Evolutionary conservation across 2,329 filamentous ascomycete species (phyloP), one percentile per base, ranked within the genome.

Genomic region (Fusarium citri): DNA sequence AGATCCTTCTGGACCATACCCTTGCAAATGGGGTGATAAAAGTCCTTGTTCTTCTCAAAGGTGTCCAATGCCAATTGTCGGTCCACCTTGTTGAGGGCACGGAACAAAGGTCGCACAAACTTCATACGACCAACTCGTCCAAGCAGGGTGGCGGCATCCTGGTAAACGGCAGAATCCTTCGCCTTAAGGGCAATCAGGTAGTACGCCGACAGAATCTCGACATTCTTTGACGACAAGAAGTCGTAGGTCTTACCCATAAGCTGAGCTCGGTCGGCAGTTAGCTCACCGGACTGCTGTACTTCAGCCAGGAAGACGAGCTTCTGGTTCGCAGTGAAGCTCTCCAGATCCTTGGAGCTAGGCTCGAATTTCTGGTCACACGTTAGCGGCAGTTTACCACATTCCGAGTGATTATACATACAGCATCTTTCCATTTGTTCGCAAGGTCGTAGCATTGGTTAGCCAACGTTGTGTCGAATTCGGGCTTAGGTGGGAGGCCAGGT

Each of bases 11-110:
- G 92, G 5, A 97, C 89, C 89, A 97, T 92, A 10, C 85, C 88
- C 66, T 89, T 88, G 79, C 94, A 98, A 74, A 98, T 98, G 4
- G 96, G 96, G 78, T 98, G 95, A 78, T 98, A 99, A 77, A 98
- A 98, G 68, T 94, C 91, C 80, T 87, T 92, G 79, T 97, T 91
- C 86, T 91, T 92, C 81, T 92, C 88, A 81, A 97, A 98, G 0
- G 94, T 97, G 78, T 89, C 84, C 55, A 95, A 80, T 1, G 96
- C 95, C 75, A 97, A 80, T 26, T 89, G 83, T 48, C 88, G 84
- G 81, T 98, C 91, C 41, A 92, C 88, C 78, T 90, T 89, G 76
- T 91, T 91, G 72, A 99, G 82, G 51, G 88, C 87, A 66, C 91
- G 87, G 82, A 91, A 98, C 76, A 98, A 81, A 23, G 95, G 94